phyloP scores from a whole-genome alignment of 805 yeast species.

The Yarrowia yakushimensis region DNA sequence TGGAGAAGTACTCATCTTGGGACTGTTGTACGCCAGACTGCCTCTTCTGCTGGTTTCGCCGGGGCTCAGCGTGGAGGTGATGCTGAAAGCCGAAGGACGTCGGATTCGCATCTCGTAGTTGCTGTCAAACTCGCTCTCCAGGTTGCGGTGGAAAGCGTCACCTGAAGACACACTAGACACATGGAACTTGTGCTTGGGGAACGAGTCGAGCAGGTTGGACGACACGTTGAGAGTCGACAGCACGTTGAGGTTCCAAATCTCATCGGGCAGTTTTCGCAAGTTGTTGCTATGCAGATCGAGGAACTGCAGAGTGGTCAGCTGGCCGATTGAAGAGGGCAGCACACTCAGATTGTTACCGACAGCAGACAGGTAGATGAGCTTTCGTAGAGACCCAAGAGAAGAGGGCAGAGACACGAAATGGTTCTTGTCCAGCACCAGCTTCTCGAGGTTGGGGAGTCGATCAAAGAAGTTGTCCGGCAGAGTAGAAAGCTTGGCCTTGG shows the following conservation, averaged over 20 bases:
- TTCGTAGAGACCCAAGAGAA: conserved; percentile 56
- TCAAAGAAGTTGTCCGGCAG: conserved; percentile 62
- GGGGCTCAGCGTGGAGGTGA: conserved; percentile 10
- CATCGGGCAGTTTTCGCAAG: conserved; percentile 62
- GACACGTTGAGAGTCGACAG: conserved; percentile 64
- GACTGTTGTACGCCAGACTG: conserved; percentile 6
- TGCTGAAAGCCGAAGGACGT: conserved; percentile 17
- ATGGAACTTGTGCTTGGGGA: conserved; percentile 45
- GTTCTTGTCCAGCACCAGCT: conserved; percentile 72
- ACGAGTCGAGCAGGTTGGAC: conserved; percentile 61
- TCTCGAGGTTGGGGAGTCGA: conserved; percentile 63
- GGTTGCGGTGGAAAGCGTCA: conserved; percentile 16
- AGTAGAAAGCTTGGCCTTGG: conserved; percentile 77
- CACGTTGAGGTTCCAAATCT: conserved; percentile 59
- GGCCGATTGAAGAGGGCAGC: conserved; percentile 64
- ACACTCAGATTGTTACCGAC: conserved; percentile 70
- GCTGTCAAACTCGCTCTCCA: conserved; percentile 24
- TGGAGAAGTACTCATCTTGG: conserved; percentile 23
- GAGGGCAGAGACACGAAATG: conserved; percentile 74
- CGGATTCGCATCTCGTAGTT: conserved; percentile 27
- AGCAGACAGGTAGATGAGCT: conserved; percentile 63
- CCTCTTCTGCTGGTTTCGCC: conserved; percentile 15
- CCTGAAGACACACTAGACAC: conserved; percentile 34
- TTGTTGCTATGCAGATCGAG: conserved; percentile 85
- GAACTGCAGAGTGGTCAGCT: conserved; percentile 54